phyloP scores from a whole-genome alignment of 2,329 filamentous ascomycete species.

The Colletotrichum sojae region DNA sequence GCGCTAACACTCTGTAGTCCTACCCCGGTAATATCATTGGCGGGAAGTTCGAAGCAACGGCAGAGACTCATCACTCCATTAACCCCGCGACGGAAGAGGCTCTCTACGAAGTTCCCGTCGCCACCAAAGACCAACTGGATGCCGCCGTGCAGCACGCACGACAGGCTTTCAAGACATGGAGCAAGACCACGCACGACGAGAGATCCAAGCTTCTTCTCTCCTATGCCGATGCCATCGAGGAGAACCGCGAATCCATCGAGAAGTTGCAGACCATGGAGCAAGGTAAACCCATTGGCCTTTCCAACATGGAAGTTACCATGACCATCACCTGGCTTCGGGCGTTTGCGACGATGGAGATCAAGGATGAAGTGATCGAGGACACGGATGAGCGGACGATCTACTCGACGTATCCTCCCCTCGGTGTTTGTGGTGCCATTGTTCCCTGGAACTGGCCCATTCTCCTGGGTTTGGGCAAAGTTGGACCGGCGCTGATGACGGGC shows the following conservation, averaged over 20 bases:
- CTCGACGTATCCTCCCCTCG: slow-evolving; percentile 49
- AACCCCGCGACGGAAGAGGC: slow-evolving; percentile 50
- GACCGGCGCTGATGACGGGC: slow-evolving; percentile 69
- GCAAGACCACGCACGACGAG: slow-evolving; percentile 46
- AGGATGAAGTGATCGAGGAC: slow-evolving; percentile 57
- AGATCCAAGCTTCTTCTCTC: slow-evolving; percentile 43
- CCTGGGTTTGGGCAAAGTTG: slow-evolving; percentile 67
- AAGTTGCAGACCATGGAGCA: slow-evolving; percentile 47
- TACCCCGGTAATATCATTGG: slow-evolving; percentile 45
- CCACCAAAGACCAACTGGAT: slow-evolving; percentile 49
- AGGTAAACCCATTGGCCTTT: slow-evolving; percentile 46
- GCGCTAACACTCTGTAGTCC: not conserved
- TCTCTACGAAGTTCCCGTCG: slow-evolving; percentile 49
- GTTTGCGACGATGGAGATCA: slow-evolving; percentile 46
- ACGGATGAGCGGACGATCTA: slow-evolving; percentile 48
- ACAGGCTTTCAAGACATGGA: slow-evolving; percentile 50
- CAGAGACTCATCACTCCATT: slow-evolving; percentile 46
- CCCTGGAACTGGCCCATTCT: slow-evolving; percentile 64
- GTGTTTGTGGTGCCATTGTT: slow-evolving; percentile 61
- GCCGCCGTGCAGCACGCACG: slow-evolving; percentile 47
- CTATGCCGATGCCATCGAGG: slow-evolving; percentile 46
- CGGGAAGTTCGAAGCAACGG: slow-evolving; percentile 27
- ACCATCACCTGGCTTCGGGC: slow-evolving; percentile 42
- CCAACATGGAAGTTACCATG: slow-evolving; percentile 40
- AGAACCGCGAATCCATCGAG: slow-evolving; percentile 44